Base-by-base conservation (phyloP, 805 yeast species). In the Candida nanaspora region DNA sequence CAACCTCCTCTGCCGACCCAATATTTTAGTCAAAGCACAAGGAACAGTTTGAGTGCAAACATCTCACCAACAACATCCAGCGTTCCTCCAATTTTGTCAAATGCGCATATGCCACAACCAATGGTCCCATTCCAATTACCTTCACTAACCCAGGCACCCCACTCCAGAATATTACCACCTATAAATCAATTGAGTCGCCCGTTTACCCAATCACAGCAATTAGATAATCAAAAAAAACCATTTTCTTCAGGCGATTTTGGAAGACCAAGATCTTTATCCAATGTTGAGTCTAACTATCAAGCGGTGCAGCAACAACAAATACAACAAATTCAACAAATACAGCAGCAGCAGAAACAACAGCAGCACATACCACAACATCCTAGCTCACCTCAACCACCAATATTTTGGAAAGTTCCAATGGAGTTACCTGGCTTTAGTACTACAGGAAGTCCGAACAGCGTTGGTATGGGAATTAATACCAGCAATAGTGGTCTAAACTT, bases 351-450 rank as follows among this genome's bases (percentile, higher is more conserved):
- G n/a, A n/a, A n/a, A n/a, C n/a, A n/a, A n/a, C n/a, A n/a, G n/a
- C n/a, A n/a, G n/a, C n/a, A n/a, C n/a, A n/a, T n/a, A n/a, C 23
- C 20, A 11, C 31, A 29, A 20, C 39, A 22, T 13, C 33, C 46
- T 30, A 19, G 42, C 25, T 21, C 25, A 14, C 41, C 29, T 25
- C 43, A 33, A 9, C 61, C 51, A 37, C 57, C 53, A 3, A 47
- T 61, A 32, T 74, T 77, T 55, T 77, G 82, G 82, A 77, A 74
- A 49, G 82, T 75, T 4, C 82, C 82, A 6, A 74, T 73, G 50
- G 78, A 74, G 45, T 69, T 74, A 70, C 79, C 80, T 0, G 16
- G 22, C 19, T 31, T 31, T n/a, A 31, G 22, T 31, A 18, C n/a
- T n/a, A n/a, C n/a, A n/a, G n/a, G n/a, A n/a, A n/a, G n/a, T 15